phyloP scores from a whole-genome alignment of 495 filamentous ascomycete species.

The Penicillium maclennaniae region DNA sequence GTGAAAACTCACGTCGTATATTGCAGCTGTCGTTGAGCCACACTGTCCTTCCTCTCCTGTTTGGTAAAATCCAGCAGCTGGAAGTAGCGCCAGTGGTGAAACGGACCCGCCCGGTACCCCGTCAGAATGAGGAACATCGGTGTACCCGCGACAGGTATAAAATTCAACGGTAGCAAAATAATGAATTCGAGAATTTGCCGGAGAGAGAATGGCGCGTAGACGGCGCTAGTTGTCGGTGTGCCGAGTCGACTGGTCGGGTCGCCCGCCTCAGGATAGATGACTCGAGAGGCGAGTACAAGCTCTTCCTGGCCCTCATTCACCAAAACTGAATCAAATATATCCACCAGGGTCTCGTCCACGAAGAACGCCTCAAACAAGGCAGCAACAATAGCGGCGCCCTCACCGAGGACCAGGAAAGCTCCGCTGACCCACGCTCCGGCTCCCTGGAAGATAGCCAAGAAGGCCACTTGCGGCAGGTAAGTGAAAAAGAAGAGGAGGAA shows the following conservation, averaged over 20 bases:
- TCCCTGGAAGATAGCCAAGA: constrained; percentile 61
- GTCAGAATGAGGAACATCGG: constrained; percentile 62
- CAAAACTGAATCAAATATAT: constrained; percentile 63
- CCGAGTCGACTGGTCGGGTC: constrained; percentile 55
- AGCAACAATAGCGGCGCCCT: constrained; percentile 58
- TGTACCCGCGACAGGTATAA: constrained; percentile 59
- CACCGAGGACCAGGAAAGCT: constrained; percentile 61
- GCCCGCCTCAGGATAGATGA: constrained; percentile 50
- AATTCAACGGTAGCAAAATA: constrained; percentile 62
- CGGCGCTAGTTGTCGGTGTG: constrained; percentile 52
- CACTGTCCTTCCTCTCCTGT: constrained; percentile 52
- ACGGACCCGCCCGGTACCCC: constrained; percentile 60
- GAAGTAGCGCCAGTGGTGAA: constrained; percentile 67
- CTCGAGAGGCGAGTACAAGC: constrained; percentile 51
- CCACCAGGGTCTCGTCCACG: constrained; percentile 64
- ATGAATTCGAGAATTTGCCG: constrained; percentile 76
- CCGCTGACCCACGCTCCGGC: constrained; percentile 58
- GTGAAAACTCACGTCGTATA: constrained; percentile 57
- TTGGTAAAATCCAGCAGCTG: constrained; percentile 54
- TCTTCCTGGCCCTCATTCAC: constrained; percentile 56
- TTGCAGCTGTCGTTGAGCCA: constrained; percentile 48
- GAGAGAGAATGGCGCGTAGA: constrained; percentile 65
- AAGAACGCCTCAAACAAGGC: constrained; percentile 65
- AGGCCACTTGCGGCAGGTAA: constrained; percentile 59
- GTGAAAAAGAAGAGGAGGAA: constrained; percentile 58